Percentiles rank a stretch among this genome's conserved stretches.
Evolutionary conservation across 2,329 filamentous ascomycete species (phyloP).

Genomic region (Colletotrichum sojae): DNA sequence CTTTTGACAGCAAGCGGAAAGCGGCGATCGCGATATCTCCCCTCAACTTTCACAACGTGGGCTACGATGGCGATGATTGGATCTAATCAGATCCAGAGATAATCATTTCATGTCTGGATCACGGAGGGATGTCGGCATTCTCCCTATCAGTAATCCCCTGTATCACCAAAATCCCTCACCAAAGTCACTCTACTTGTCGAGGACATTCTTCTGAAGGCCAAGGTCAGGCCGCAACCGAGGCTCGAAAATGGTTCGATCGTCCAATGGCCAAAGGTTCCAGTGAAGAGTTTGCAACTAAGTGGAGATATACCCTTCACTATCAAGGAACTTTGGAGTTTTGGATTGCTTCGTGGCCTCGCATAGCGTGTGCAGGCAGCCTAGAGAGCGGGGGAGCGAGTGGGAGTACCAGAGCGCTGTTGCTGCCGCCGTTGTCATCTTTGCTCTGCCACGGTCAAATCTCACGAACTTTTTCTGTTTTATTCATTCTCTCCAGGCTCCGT

Average conservation of each 20-base stretch:
- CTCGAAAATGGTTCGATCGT: neutral
- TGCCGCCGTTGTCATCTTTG: too few species aligned
- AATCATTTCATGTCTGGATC: neutral
- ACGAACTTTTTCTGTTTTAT: too few species aligned
- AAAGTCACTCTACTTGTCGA: neutral
- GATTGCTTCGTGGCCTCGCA: neutral
- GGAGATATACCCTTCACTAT: neutral
- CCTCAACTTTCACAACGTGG: neutral
- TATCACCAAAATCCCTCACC: neutral
- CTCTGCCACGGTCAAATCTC: too few species aligned
- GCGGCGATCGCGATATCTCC: neutral
- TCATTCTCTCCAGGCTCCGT: too few species aligned
- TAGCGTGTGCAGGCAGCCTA: neutral
- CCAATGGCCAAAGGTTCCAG: neutral
- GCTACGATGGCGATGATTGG: slow-evolving; percentile 5
- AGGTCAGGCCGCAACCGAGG: neutral
- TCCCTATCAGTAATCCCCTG: too few species aligned
- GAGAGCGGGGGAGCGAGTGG: neutral
- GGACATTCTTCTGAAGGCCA: neutral
- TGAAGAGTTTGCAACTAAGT: neutral
- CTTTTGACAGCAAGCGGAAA: neutral
- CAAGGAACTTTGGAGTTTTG: neutral
- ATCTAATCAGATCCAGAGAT: slow-evolving; percentile 27
- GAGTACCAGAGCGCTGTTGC: neutral
- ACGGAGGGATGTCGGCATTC: neutral